Base-by-base conservation (phyloP, 73 alveolate species). In the Durusdinium trenchii region DNA sequence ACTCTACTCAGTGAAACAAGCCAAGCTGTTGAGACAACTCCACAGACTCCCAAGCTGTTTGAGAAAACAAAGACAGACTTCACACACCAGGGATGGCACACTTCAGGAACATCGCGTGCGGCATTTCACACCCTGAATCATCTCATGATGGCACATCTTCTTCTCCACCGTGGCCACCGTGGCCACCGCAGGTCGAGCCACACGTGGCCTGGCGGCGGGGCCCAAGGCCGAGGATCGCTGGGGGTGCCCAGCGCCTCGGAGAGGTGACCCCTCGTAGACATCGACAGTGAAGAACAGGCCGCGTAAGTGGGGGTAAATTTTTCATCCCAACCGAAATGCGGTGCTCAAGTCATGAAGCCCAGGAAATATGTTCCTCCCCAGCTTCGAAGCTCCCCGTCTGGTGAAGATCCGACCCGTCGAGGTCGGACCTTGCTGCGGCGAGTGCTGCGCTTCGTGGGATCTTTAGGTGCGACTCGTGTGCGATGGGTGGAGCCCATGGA, bases 371-470 rank as follows among this genome's bases (percentile, higher is more conserved):
- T 57, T 12, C 69, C 32, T 57, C 12, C 32, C 69, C 12, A 57
- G 32, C 12, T 57, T 16, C 69, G 32, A 57, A 57, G 32, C 69
- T 57, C 69, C 69, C 69, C 32, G 32, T 57, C 32, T 57, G 32
- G 12, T 57, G 12, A 16, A 16, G 12, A 23, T 12, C 12, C 32
- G 12, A 23, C 47, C 36, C 89, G 6, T 10, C 28, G 45, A 79
- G 90, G 95, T 43, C 83, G 95, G 0, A 57, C 83, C 67, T 64
- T 87, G 84, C 48, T 87, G 7, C 83, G 95, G 12, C 83, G 84
- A 30, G 85, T 87, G 67, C 73, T 87, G 85, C 82, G 95, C 35
- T 87, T 87, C 48, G 95, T 87, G 64, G 95, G 95, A 36, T 87
- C 95, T 4, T 32, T 87, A 43, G 95, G 95, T n/a, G n/a, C n/a